phyloP scores from a whole-genome alignment of 2,329 filamentous ascomycete species.

The Aspergillus arachidicola region DNA sequence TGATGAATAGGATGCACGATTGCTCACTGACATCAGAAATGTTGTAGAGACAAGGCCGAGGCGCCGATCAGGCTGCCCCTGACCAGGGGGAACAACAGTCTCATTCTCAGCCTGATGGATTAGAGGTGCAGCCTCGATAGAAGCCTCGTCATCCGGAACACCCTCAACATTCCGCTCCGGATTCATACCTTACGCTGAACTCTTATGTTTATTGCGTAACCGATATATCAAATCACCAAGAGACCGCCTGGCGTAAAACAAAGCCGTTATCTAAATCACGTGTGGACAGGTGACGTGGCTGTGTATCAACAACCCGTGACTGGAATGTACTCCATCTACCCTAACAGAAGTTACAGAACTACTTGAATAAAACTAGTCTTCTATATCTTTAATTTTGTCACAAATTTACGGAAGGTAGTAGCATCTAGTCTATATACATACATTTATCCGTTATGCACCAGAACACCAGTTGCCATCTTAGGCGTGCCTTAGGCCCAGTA shows the following conservation, averaged over 20 bases:
- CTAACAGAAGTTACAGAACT: too few relatives aligned
- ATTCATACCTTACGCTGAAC: neutral
- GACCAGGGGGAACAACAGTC: neutral
- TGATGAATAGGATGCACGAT: neutral
- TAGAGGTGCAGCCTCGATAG: neutral
- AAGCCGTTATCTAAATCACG: neutral
- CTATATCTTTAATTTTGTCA: too few relatives aligned
- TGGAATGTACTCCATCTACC: neutral
- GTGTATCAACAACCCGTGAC: neutral
- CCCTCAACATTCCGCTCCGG: neutral
- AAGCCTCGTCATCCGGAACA: neutral
- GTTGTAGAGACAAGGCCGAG: slow-evolving; percentile 7
- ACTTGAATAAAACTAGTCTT: too few relatives aligned
- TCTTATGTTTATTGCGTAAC: neutral
- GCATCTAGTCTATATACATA: too few relatives aligned
- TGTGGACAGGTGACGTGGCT: neutral
- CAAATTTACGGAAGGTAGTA: too few relatives aligned
- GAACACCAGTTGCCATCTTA: too few relatives aligned
- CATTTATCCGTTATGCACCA: too few relatives aligned
- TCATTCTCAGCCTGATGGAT: neutral
- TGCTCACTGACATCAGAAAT: slow-evolving; percentile 5
- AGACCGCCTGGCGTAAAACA: neutral
- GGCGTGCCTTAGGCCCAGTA: too few relatives aligned
- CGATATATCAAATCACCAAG: neutral
- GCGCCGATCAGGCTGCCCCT: neutral